phyloP scores from a whole-genome alignment of 2,329 filamentous ascomycete species.

The Dothistroma pini region DNA sequence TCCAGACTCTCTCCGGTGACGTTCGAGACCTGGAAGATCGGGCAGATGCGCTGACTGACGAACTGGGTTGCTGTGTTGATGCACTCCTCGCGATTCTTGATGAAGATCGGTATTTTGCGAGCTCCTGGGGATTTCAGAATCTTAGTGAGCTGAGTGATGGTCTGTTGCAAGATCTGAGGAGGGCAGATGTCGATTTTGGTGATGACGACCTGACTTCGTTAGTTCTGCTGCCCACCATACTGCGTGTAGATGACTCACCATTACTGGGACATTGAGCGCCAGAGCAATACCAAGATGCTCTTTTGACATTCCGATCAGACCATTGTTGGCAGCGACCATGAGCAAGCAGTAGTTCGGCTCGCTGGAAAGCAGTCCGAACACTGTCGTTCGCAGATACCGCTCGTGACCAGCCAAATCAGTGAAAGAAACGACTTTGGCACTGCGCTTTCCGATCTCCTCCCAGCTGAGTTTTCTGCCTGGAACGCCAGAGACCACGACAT shows the following conservation, averaged over 20 bases:
- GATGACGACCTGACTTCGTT: conserved; percentile 59
- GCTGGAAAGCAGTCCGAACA: conserved; percentile 90
- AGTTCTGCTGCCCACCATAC: conserved; percentile 90
- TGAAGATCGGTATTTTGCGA: conserved; percentile 92
- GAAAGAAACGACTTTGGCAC: conserved; percentile 94
- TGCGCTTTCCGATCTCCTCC: conserved; percentile 95
- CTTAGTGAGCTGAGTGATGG: conserved; percentile 82
- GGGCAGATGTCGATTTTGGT: conserved; percentile 99
- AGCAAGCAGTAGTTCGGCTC: conserved; percentile 96
- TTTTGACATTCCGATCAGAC: conserved; percentile 89
- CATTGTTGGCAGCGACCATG: conserved; percentile 98
- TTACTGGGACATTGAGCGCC: conserved; percentile 91
- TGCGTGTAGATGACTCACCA: conserved; percentile 55
- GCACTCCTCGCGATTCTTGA: conserved; percentile 85
- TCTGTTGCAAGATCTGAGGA: conserved; percentile 90
- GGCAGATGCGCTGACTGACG: conserved; percentile 90
- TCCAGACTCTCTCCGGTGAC: conserved; percentile 91
- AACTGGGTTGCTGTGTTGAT: conserved; percentile 96
- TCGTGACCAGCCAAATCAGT: conserved; percentile 95
- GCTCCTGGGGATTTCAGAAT: conserved; percentile 93
- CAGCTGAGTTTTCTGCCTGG: conserved; percentile 86
- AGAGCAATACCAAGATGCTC: conserved; percentile 94
- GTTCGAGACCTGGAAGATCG: conserved; percentile 97
- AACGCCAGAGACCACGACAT: conserved; percentile 75
- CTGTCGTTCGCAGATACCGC: conserved; percentile 89